Percentiles rank a stretch among this genome's conserved stretches.
Evolutionary conservation across 2,329 filamentous ascomycete genomes (phyloP).

Genomic region (Verticillium albo-atrum): DNA sequence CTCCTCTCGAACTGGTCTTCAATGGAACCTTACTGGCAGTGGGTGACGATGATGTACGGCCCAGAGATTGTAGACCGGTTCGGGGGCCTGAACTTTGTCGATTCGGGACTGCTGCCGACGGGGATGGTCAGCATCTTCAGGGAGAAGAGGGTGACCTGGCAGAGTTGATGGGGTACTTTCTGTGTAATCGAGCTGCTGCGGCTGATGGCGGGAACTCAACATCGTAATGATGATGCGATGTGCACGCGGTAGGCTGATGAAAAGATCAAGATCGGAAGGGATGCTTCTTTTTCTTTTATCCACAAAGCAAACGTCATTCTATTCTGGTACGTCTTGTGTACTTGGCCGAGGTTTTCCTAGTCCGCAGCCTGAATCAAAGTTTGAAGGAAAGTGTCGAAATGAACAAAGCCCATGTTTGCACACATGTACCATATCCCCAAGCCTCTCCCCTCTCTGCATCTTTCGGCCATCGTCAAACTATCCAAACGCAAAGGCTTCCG

Average conservation of each 20-base stretch:
- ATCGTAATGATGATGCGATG: background rate
- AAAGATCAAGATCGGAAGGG: too few species aligned
- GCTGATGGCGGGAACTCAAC: background rate
- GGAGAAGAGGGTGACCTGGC: conserved; percentile 38
- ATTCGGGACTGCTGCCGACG: conserved; percentile 38
- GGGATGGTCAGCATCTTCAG: conserved; percentile 41
- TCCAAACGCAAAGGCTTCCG: background rate
- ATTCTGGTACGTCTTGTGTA: too few species aligned
- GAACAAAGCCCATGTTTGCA: too few species aligned
- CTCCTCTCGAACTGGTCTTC: conserved; percentile 19
- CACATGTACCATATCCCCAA: too few species aligned
- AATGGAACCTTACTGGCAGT: conserved; percentile 41
- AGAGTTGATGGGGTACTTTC: conserved; percentile 14
- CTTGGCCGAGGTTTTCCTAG: too few species aligned
- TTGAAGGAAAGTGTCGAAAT: too few species aligned
- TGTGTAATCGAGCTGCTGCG: background rate
- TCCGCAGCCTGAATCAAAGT: too few species aligned
- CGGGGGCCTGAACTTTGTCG: conserved; percentile 39
- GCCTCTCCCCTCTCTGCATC: too few species aligned
- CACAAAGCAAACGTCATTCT: too few species aligned
- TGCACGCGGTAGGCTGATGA: too few species aligned
- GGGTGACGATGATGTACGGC: conserved; percentile 40
- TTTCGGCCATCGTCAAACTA: background rate
- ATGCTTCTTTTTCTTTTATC: too few species aligned
- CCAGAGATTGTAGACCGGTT: conserved; percentile 38